Conservation (phyloP, 768 basidiomycete genomes). For the Podaxis pistillaris region DNA sequence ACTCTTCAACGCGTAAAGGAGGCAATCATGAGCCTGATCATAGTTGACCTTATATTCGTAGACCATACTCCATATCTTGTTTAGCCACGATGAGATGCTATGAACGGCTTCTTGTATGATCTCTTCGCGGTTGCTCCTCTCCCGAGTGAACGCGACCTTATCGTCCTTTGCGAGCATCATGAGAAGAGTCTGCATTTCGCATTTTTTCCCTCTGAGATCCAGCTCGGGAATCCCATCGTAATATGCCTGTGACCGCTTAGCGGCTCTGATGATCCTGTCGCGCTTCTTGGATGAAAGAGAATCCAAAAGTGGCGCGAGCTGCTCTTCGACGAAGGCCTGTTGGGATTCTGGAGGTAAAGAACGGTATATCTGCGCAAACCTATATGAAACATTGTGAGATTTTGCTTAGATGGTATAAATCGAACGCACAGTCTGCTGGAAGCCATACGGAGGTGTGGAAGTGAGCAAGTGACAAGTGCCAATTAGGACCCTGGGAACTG, state of each 20-base stretch:
- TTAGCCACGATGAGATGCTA: slow-evolving; percentile 56
- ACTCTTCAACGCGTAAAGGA: slow-evolving; percentile 49
- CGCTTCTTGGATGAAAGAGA: slow-evolving; percentile 33
- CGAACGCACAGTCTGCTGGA: slow-evolving; percentile 5
- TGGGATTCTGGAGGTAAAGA: slow-evolving; percentile 54
- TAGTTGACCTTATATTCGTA: slow-evolving; percentile 59
- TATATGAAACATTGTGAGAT: slow-evolving; percentile 20
- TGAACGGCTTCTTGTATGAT: slow-evolving; percentile 55
- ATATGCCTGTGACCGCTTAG: slow-evolving; percentile 35
- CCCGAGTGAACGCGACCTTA: slow-evolving; percentile 51
- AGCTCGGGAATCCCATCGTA: slow-evolving; percentile 44
- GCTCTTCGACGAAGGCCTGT: slow-evolving; percentile 44
- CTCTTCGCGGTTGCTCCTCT: slow-evolving; percentile 53
- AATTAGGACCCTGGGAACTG: slow-evolving; percentile 6
- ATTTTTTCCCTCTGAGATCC: slow-evolving; percentile 51
- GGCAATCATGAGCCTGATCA: slow-evolving; percentile 49
- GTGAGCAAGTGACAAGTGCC: background rate
- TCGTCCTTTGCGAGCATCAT: slow-evolving; percentile 52
- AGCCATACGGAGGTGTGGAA: slow-evolving; percentile 5
- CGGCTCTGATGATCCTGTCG: slow-evolving; percentile 36
- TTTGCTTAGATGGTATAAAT: background rate
- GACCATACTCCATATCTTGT: slow-evolving; percentile 59
- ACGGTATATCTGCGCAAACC: slow-evolving; percentile 47
- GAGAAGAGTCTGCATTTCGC: slow-evolving; percentile 51
- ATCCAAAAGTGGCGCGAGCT: slow-evolving; percentile 50